phyloP scores from a whole-genome alignment of 305 asterid genomes.

The Fraxinus floribunda region DNA sequence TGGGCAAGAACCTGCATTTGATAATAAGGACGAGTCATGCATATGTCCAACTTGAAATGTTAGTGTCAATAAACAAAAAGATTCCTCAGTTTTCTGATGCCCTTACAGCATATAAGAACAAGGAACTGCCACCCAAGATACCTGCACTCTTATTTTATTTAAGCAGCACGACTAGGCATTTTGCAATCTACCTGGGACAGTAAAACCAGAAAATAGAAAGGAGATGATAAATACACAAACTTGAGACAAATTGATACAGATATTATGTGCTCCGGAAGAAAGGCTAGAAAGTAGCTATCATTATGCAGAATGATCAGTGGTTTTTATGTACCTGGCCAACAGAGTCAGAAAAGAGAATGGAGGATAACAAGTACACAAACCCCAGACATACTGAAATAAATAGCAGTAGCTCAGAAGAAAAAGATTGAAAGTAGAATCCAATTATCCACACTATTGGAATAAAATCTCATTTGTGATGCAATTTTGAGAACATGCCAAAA shows the following conservation, averaged over 20 bases:
- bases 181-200: not conserved
- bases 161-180: constrained; percentile 53
- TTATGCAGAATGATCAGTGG: constrained; percentile 18
- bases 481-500: not conserved
- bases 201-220: not conserved
- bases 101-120: constrained; percentile 58
- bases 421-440: not conserved
- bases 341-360: not conserved
- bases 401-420: not conserved
- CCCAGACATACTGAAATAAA: not conserved
- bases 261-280: not conserved
- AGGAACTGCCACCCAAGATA: constrained; percentile 58
- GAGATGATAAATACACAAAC: not conserved
- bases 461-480: not conserved
- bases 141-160: constrained; percentile 49
- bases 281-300: not conserved
- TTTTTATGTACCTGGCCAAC: constrained; percentile 47
- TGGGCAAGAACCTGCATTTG: constrained; percentile 38
- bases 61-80: not conserved
- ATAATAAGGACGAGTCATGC: constrained; percentile 1
- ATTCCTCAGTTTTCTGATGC: not conserved
- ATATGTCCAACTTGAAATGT: constrained; percentile 1
- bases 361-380: not conserved
- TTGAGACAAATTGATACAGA: not conserved
- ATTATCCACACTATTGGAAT: not conserved